A percentile compares a stretch with the other conserved stretches of the same genome.
phyloP scores from a whole-genome alignment of 495 filamentous ascomycete genomes.

The Lepraria neglecta region DNA sequence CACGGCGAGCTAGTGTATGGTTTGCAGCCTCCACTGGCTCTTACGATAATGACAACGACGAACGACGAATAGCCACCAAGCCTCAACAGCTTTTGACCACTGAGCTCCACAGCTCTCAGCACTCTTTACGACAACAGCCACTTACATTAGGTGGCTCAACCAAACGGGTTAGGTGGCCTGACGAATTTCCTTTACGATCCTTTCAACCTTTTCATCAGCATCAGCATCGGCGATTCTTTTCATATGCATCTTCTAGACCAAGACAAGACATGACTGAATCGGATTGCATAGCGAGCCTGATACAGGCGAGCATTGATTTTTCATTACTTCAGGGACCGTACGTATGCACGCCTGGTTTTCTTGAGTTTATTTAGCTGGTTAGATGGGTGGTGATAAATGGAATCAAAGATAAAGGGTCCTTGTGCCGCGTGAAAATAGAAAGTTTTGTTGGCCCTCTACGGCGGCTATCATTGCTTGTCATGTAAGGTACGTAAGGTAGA shows the following conservation, averaged over 20 bases:
- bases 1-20: neutral
- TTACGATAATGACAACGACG: neutral
- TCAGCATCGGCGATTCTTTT: slow-evolving; percentile 2
- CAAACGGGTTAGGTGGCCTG: too few species aligned
- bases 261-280: neutral
- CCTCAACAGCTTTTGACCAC: neutral
- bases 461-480: too few species aligned
- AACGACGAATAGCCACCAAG: neutral
- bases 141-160: neutral
- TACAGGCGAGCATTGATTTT: neutral
- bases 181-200: slow-evolving; percentile 9
- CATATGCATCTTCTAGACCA: slow-evolving; percentile 9
- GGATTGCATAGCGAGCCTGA: neutral
- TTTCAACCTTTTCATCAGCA: neutral
- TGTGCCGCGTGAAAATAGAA: too few species aligned
- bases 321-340: neutral
- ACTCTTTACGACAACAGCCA: neutral
- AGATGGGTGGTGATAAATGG: too few species aligned
- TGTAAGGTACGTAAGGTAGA: too few species aligned
- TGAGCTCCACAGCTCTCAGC: neutral
- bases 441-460: too few species aligned
- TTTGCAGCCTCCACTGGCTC: neutral
- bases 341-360: neutral
- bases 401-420: too few species aligned
- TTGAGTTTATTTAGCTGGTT: too few species aligned